Base-by-base conservation (phyloP, 2,329 filamentous ascomycete species). In the Calonectria pseudoreteaudii region DNA sequence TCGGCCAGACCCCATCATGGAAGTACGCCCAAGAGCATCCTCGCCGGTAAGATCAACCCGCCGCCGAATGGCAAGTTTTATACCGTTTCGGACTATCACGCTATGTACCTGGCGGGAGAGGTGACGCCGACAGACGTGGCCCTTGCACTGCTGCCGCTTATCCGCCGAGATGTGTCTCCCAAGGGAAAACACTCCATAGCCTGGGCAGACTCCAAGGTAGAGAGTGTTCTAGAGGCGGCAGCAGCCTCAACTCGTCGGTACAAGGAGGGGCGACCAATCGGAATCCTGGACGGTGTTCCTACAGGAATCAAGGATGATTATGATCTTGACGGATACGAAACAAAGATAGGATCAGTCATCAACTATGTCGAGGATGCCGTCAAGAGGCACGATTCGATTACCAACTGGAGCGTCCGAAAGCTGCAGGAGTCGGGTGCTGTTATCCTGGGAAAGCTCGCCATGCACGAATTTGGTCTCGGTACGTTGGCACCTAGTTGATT, bases 221-320 rank as follows among this genome's bases (percentile, higher is more conserved):
- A 87, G 20, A 79, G 82, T 13, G 85, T 88, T 1, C 78, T 88
- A 67, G 81, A 82, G 50, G 85, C 87, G 0, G 88, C 88, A 4
- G 82, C 83, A 34, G 87, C 81, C 4, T 88, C 88, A 0, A 88
- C 88, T 0, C 74, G 81, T 47, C 82, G 88, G 2, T 89, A 89
- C 79, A 85, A 89, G 75, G 86, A 89, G 58, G 89, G 90, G 1
- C 88, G 88, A 70, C 86, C 92, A 0, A 83, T 94, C 4, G 90
- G 93, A 0, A 87, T 90, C 0, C 86, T 96, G 0, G 94, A 95
- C 78, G 94, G 94, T 10, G 89, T 96, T 0, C 94, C 94, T 0
- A 90, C 95, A 7, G 93, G 91, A 0, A 89, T 95, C 65, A 96
- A 96, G 84, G 94, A 96, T 78, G 93, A 95, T 81, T 91, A 94